These are phyloP conservation scores for Ramularia endophylla DNA, from an alignment of 2,329 filamentous ascomycete species.

Conservation along the genomic window DNA sequence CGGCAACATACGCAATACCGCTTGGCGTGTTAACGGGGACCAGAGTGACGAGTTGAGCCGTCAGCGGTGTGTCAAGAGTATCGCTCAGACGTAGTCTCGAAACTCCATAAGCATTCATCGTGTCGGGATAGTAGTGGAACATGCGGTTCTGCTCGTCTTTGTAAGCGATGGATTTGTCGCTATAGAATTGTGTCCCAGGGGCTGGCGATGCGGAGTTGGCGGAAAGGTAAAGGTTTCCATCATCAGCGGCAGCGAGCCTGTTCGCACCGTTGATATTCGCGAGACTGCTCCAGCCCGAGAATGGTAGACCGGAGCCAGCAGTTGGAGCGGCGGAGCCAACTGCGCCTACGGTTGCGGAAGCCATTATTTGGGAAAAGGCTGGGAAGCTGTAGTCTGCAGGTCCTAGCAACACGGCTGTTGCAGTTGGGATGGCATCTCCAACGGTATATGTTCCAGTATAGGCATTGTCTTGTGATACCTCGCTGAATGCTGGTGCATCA, in stretches of 20 bases:
- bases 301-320: not conserved
- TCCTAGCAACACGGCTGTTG: not conserved
- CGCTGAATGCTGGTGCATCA: slow-evolving; percentile 1
- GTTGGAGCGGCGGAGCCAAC: not conserved
- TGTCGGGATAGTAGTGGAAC: slow-evolving; percentile 1
- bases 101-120: slow-evolving; percentile 2
- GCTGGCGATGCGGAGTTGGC: not conserved
- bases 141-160: slow-evolving; percentile 1
- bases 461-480: not conserved
- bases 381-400: slow-evolving; percentile 1
- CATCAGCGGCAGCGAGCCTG: not conserved
- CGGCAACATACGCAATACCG: not conserved
- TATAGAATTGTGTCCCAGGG: not conserved
- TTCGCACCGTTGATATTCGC: not conserved
- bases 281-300: slow-evolving; percentile 3
- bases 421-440: slow-evolving; percentile 1
- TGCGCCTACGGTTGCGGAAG: not conserved
- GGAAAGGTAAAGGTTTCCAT: not conserved
- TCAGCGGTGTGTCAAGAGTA: slow-evolving; percentile 1
- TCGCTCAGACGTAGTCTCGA: not conserved
- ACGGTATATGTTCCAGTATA: slow-evolving; percentile 1
- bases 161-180: slow-evolving; percentile 1
- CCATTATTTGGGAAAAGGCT: slow-evolving; percentile 1
- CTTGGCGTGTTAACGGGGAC: not conserved
- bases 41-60: not conserved